Evolutionary conservation across 352 stramenopile species (phyloP).

Genomic region (Phytophthora multivora): DNA sequence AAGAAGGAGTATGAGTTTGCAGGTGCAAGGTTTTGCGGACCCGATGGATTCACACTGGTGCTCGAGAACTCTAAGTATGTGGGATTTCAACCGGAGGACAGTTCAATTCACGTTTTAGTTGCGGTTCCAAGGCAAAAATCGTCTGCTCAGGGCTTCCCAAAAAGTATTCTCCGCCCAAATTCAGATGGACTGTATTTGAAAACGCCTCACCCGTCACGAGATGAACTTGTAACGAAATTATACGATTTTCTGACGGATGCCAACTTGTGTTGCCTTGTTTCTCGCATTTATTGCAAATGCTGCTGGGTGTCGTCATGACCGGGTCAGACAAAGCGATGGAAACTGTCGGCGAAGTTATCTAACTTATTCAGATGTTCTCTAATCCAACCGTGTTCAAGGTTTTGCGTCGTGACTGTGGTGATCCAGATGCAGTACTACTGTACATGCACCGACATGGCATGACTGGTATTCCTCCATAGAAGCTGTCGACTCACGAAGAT

Average conservation of each 20-base stretch:
- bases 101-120: not conserved
- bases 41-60: not conserved
- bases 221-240: too few species aligned
- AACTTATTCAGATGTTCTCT: slow-evolving; percentile 68
- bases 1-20: too few species aligned
- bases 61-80: not conserved
- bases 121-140: not conserved
- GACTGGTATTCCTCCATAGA: slow-evolving; percentile 85
- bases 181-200: too few species aligned
- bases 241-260: too few species aligned
- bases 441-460: slow-evolving; percentile 43
- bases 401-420: slow-evolving; percentile 66
- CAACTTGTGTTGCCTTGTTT: slow-evolving; percentile 57
- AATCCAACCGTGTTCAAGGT: slow-evolving; percentile 62
- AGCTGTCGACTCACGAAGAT: slow-evolving; percentile 80
- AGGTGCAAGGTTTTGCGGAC: not conserved
- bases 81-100: not conserved
- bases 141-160: too few species aligned
- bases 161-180: too few species aligned
- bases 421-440: slow-evolving; percentile 62
- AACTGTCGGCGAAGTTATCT: slow-evolving; percentile 71
- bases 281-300: slow-evolving; percentile 51
- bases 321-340: slow-evolving; percentile 48
- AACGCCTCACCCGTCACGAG: too few species aligned
- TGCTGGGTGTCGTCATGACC: slow-evolving; percentile 68